These are phyloP conservation scores for Globisporangium okanoganense DNA, from an alignment of 352 stramenopile genomes.

Conservation along the genomic window DNA sequence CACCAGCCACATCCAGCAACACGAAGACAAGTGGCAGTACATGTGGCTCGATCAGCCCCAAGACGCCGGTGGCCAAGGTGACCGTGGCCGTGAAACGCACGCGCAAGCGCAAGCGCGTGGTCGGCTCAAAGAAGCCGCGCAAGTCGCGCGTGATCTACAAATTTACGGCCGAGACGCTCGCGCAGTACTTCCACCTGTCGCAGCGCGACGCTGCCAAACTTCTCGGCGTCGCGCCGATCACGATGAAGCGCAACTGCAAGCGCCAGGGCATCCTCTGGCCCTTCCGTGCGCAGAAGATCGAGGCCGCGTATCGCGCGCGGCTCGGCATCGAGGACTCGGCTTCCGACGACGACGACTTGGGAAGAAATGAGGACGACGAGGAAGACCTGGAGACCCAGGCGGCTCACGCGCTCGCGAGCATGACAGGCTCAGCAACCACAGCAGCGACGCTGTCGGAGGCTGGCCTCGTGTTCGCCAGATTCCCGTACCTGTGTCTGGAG, in stretches of 20 bases:
- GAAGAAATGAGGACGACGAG: background rate
- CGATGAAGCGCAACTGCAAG: conserved; percentile 58
- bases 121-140: conserved; percentile 8
- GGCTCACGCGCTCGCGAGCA: background rate
- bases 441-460: background rate
- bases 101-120: background rate
- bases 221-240: conserved; percentile 50
- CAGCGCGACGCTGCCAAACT: conserved; percentile 47
- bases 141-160: conserved; percentile 52
- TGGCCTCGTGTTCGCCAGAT: background rate
- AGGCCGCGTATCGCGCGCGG: background rate
- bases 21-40: background rate
- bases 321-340: background rate
- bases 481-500: conserved; percentile 2
- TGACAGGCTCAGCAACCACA: background rate
- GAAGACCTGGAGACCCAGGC: background rate
- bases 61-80: background rate
- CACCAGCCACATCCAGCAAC: background rate
- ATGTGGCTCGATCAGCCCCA: conserved; percentile 2
- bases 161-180: conserved; percentile 39
- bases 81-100: background rate
- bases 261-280: conserved; percentile 58
- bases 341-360: background rate
- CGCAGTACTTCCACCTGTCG: conserved; percentile 47
- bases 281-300: conserved; percentile 29